Evolutionary conservation across 2,329 filamentous ascomycete genomes (phyloP), one percentile per base, ranked within the genome.

Genomic region (Venturia carpophila): DNA sequence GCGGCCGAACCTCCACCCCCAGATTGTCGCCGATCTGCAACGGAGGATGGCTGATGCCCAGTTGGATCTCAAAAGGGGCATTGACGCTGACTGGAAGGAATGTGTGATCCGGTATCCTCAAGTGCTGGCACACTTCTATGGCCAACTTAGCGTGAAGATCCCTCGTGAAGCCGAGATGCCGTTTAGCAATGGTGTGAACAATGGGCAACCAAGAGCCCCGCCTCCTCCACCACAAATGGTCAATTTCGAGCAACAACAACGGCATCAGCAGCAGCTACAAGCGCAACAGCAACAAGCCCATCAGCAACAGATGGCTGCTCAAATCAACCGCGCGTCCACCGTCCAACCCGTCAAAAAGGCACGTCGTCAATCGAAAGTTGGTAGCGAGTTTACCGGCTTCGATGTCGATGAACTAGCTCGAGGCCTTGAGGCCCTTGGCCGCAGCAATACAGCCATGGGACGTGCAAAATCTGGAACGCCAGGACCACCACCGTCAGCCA

Each of bases 91-190:
- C 62, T 67, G 66, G 66, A 61, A 63, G 30, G 56, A 52, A n/a
- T 67, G 66, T 43, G 65, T 67, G 2, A 17, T 67, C 24, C 56
- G 55, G 19, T 67, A 67, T 61, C 66, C 66, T 15, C 62, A 67
- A 42, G 66, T 67, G 17, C 56, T 67, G 34, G 52, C 63, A 17
- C 60, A 67, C 45, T 67, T 60, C 52, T 67, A 67, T 56, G 19
- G 10, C 19, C 65, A 65, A 49, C 27, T 67, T 7, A 41, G 68
- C 7, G 43, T 67, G 13, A 30, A 45, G 24, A 56, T 64, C 10
- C 66, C 66, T 21, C 34, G 42, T 30, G 45, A 67, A 24, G 68
- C 82, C 82, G 41, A 65, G 34, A 39, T 49, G 47, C 58, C 64
- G 15, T 65, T 62, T 27, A 30, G 39, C 42, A 47, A 49, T 17